phyloP scores from a whole-genome alignment of 805 yeast genomes.

The Danielozyma ontarioensis region DNA sequence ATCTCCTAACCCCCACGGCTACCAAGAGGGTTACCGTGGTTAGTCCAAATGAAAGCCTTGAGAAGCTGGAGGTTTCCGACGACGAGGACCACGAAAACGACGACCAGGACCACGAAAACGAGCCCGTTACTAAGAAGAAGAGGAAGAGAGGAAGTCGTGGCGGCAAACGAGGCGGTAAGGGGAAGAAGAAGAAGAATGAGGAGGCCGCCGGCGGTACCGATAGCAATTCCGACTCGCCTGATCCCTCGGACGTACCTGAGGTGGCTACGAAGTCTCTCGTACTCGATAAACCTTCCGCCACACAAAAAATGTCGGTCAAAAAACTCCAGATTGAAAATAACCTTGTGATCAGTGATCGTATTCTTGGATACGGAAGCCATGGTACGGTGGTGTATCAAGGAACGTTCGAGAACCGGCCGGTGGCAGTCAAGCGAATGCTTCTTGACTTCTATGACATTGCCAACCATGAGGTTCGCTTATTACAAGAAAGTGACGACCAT shows the following conservation, averaged over 20 bases:
- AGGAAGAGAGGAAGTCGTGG: conserved; percentile 86
- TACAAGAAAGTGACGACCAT: conserved; percentile 95
- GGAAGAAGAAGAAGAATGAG: conserved; percentile 33
- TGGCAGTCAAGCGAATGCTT: conserved; percentile 92
- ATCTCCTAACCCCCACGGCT: too few relatives aligned
- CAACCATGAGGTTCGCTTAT: conserved; percentile 77
- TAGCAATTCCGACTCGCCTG: conserved; percentile 4
- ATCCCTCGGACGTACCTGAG: conserved; percentile 8
- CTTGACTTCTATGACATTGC: conserved; percentile 93
- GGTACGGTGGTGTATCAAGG: conserved; percentile 95
- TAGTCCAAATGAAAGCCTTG: conserved; percentile 12
- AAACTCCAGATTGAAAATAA: conserved; percentile 43
- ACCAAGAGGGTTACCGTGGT: conserved; percentile 17
- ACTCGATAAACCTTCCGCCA: conserved; percentile 17
- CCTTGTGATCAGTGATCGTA: conserved; percentile 59
- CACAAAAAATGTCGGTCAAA: conserved; percentile 16
- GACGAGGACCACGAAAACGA: conserved; percentile 10
- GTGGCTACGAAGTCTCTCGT: conserved; percentile 2
- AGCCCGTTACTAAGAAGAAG: conserved; percentile 38
- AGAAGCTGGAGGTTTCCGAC: conserved; percentile 19
- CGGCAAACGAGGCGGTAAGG: conserved; percentile 51
- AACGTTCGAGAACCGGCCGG: conserved; percentile 85
- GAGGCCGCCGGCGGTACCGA: conserved; percentile 4
- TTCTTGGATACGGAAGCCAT: conserved; percentile 94
- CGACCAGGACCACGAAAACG: conserved; percentile 4